A percentile compares a stretch with the other conserved stretches of the same genome.
Conservation (phyloP, 768 basidiomycete species). For the Phaeolepiota aurea region DNA sequence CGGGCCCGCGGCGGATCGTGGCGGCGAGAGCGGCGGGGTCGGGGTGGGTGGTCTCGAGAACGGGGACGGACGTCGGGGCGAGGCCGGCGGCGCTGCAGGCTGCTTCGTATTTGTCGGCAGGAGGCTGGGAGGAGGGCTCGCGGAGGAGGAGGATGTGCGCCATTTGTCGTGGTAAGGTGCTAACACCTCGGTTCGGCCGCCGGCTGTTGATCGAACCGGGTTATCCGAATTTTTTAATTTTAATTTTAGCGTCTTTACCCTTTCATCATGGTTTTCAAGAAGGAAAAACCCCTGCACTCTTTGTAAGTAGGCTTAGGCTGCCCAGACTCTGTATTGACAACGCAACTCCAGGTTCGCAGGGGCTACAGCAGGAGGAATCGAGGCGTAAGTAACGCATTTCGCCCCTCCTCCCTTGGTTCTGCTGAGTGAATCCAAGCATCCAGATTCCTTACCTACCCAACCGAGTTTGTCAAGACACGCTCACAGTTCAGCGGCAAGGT, state of each 20-base stretch:
- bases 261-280: conserved; percentile 21
- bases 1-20: conserved; percentile 27
- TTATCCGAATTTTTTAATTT: neutral
- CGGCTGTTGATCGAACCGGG: neutral
- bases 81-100: conserved; percentile 42
- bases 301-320: conserved; percentile 28
- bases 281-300: conserved; percentile 81
- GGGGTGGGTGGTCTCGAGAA: conserved; percentile 57
- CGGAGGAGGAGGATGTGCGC: conserved; percentile 36
- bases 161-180: conserved; percentile 12
- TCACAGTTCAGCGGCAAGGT: conserved; percentile 86
- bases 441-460: conserved; percentile 82
- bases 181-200: neutral
- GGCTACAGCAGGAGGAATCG: conserved; percentile 84
- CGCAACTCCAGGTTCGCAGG: conserved; percentile 58
- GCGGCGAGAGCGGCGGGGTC: conserved; percentile 37
- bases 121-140: conserved; percentile 23
- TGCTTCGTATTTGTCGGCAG: conserved; percentile 62
- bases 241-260: neutral
- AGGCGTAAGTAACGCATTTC: conserved; percentile 54
- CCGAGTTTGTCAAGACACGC: conserved; percentile 90
- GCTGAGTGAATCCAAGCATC: conserved; percentile 28
- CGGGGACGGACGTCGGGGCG: conserved; percentile 51
- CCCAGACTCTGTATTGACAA: neutral
- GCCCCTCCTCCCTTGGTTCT: conserved; percentile 4